These are phyloP conservation scores for Knufia fluminis DNA, from an alignment of 2,329 filamentous ascomycete genomes.

Conservation along the genomic window DNA sequence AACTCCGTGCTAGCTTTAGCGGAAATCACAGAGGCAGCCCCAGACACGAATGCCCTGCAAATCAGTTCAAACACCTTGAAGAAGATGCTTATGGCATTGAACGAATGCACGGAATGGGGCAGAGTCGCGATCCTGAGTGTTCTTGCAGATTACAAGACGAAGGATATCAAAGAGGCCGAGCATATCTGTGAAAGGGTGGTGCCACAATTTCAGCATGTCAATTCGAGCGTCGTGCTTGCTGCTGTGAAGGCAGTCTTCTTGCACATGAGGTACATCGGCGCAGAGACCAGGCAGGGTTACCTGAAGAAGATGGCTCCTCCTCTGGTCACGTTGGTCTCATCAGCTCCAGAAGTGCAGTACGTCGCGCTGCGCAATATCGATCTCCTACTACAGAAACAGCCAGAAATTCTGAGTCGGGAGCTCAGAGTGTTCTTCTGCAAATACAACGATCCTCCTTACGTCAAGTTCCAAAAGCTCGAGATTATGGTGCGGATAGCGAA, in stretches of 20 bases:
- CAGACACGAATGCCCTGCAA: constrained; percentile 77
- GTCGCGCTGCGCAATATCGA: constrained; percentile 95
- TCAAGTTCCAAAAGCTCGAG: constrained; percentile 95
- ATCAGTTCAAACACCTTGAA: constrained; percentile 78
- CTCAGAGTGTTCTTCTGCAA: constrained; percentile 99
- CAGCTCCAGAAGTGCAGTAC: constrained; percentile 93
- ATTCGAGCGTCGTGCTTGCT: constrained; percentile 91
- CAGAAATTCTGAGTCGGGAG: constrained; percentile 94
- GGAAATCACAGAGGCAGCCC: constrained; percentile 82
- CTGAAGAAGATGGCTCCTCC: constrained; percentile 98
- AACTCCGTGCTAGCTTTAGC: constrained; percentile 91
- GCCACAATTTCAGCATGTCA: constrained; percentile 97
- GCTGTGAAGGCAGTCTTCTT: constrained; percentile 96
- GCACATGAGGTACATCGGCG: constrained; percentile 78
- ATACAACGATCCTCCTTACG: constrained; percentile 95
- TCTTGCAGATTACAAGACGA: constrained; percentile 74
- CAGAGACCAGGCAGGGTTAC: constrained; percentile 73
- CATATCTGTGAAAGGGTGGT: constrained; percentile 95
- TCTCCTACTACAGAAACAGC: constrained; percentile 86
- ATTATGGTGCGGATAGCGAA: constrained; percentile 99
- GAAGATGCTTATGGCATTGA: constrained; percentile 91
- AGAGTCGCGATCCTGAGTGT: constrained; percentile 87
- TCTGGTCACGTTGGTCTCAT: constrained; percentile 88
- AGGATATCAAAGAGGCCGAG: constrained; percentile 91
- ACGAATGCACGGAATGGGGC: constrained; percentile 98